Base-by-base conservation (phyloP, 1,284 basidiomycete species). In the Inonotus hispidus region DNA sequence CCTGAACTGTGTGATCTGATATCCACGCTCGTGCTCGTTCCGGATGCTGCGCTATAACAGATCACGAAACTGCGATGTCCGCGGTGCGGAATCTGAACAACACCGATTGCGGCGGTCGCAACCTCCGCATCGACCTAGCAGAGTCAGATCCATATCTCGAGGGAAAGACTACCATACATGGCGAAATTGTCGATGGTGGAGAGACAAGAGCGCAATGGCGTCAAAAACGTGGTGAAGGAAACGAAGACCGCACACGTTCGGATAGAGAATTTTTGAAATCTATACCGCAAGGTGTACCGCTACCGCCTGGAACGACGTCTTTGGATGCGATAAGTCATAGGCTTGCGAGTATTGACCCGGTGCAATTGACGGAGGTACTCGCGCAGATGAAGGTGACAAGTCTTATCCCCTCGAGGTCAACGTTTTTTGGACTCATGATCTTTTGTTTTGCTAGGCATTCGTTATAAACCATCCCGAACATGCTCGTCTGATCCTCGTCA, bases 291-390 rank as follows among this genome's bases (percentile, higher is more conserved):
- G 97, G 96, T n/a, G 82, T 88, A 11, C 84, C 88, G 41, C 72
- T 95, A 0, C 82, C 87, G 3, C 83, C 84, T 2, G 93, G 93
- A n/a, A 79, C 83, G 50, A 87, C 83, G 27, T 78, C 92, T 10
- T 80, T 93, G 58, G 96, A 98, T 72, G 82, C 82, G 52, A 98
- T 99, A 70, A 93, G 85, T 69, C 85, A 92, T 69, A 92, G 90
- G 7, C 81, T 99, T 41, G 95, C 92, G 29, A 85, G 80, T 11
- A 90, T 97, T 76, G 84, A 86, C 59, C 92, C 93, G 0, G 82
- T 80, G 53, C 92, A 98, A 71, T 79, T 98, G 65, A 87, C 96
- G 73, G 96, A 99, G 74, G 92, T 98, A n/a, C 79, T 99, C 68
- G 90, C 90, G 32, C 93, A 98, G 74, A 97, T 98, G 91, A 98